Evolutionary conservation across 768 basidiomycete species (phyloP), one percentile per base, ranked within the genome.

Genomic region (Candolleomyces aberdarensis): DNA sequence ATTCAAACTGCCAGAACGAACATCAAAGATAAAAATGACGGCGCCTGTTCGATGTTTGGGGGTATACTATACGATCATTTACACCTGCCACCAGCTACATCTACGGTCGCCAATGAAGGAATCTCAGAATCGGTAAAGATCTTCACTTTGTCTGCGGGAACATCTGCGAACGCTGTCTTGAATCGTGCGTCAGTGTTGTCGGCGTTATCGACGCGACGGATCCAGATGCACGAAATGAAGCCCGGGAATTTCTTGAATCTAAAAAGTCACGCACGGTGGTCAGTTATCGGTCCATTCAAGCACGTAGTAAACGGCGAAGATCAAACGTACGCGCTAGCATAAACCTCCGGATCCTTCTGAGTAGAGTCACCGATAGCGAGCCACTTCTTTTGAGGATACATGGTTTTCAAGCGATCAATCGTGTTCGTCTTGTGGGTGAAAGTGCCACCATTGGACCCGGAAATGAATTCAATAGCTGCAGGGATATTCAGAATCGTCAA

Each of bases 291-390:
- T 15, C 59, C 20, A 51, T 31, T n/a, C 43, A 39, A 50, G 11
- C 19, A 48, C 36, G 19, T 20, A 39, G 40, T 1, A 43, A 17
- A 57, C 46, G 9, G 40, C 51, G n/a, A 44, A 47, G 20, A 49
- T 3, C 44, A 22, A 39, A 74, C 76, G 65, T 57, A 80, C 78
- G 74, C 74, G 62, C 71, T 72, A 41, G 69, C 79, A 65, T 80
- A 80, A 10, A 73, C 76, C 64, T 80, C 79, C 3, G 79, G 78
- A 60, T 80, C 79, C 64, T 73, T 75, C 64, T 80, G 74, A 13
- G 78, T 78, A 11, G 79, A 80, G 65, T 80, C 79, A 8, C 79
- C 79, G 32, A 80, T 69, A 5, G 71, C 67, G 54, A 80, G 61
- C 65, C 76, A 80, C 62, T 72, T 77, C 69, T 80, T 79, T 46